A percentile compares a stretch with the other conserved stretches of the same genome.
phyloP scores from a whole-genome alignment of 2,329 filamentous ascomycete genomes.

The Leptosphaerulina australis region DNA sequence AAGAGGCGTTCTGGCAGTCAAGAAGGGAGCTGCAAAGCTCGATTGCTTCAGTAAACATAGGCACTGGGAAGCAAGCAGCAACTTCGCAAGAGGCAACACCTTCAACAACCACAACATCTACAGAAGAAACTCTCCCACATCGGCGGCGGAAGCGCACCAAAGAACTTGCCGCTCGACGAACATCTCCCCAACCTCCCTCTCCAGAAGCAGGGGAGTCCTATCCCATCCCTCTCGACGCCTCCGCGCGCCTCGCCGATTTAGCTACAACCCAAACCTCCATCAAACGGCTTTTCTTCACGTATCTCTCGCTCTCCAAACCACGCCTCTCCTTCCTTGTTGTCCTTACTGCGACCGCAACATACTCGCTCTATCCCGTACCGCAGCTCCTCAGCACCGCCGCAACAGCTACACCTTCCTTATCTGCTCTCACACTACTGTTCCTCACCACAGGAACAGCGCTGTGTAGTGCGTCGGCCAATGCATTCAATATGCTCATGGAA shows the following conservation, averaged over 20 bases:
- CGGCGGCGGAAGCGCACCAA: conserved; percentile 42
- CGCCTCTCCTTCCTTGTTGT: conserved; percentile 90
- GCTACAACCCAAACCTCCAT: conserved; percentile 62
- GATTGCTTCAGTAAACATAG: conserved; percentile 25
- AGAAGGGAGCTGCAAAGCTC: conserved; percentile 42
- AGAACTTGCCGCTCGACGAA: conserved; percentile 28
- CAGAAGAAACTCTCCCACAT: conserved; percentile 44
- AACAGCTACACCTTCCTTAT: conserved; percentile 77
- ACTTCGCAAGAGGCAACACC: conserved; percentile 6
- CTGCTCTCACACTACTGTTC: conserved; percentile 88
- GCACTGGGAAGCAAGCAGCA: conserved; percentile 14
- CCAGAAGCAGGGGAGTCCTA: conserved; percentile 32
- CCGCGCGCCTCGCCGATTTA: conserved; percentile 63
- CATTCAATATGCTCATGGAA: conserved; percentile 97
- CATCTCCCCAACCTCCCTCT: neutral
- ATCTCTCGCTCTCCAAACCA: conserved; percentile 92
- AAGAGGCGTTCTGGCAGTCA: conserved; percentile 40
- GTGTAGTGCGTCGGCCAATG: conserved; percentile 88
- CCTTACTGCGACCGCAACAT: conserved; percentile 86
- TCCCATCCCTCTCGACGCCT: conserved; percentile 62
- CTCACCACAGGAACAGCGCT: conserved; percentile 87
- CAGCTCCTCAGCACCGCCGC: conserved; percentile 75
- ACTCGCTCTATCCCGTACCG: conserved; percentile 91
- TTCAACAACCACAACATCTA: conserved; percentile 5
- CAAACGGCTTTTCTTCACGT: conserved; percentile 74